Conservation (phyloP, 2,329 filamentous ascomycete genomes). For the Pseudocercospora macadamiae region DNA sequence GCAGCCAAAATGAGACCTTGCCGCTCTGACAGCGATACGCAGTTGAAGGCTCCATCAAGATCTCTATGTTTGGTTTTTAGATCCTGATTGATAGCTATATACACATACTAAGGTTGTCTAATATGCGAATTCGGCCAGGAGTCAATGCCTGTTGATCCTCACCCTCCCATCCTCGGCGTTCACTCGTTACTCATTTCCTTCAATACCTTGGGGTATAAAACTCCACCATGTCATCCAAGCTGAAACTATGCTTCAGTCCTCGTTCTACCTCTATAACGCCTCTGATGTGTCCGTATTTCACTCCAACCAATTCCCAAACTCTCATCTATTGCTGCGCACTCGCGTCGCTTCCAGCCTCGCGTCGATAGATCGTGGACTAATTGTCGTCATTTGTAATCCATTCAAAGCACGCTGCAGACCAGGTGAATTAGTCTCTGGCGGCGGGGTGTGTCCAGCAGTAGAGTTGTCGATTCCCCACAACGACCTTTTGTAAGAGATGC, state of each 20-base stretch:
- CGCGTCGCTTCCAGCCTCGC: not conserved
- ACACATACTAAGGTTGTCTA: too few species aligned
- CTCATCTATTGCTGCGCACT: not conserved
- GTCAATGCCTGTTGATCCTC: too few species aligned
- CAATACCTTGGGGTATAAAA: not conserved
- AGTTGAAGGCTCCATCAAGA: too few species aligned
- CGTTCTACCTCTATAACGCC: not conserved
- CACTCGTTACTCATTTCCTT: too few species aligned
- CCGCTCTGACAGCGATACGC: too few species aligned
- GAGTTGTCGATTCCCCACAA: conserved; percentile 14
- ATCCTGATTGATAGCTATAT: too few species aligned
- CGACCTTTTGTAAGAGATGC: conserved; percentile 26
- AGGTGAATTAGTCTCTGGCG: conserved; percentile 16
- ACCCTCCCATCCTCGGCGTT: too few species aligned
- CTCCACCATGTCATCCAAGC: not conserved
- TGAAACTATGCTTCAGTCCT: not conserved
- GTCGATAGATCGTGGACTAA: conserved; percentile 5
- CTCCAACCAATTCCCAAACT: not conserved
- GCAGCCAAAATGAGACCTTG: too few species aligned
- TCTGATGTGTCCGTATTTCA: too few species aligned
- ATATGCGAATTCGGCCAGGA: too few species aligned
- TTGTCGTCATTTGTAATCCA: conserved; percentile 25
- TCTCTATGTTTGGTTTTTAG: too few species aligned
- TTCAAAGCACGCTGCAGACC: conserved; percentile 18
- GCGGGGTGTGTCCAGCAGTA: conserved; percentile 6